phyloP scores from a whole-genome alignment of 768 basidiomycete genomes.

The Coprinopsis sp. region DNA sequence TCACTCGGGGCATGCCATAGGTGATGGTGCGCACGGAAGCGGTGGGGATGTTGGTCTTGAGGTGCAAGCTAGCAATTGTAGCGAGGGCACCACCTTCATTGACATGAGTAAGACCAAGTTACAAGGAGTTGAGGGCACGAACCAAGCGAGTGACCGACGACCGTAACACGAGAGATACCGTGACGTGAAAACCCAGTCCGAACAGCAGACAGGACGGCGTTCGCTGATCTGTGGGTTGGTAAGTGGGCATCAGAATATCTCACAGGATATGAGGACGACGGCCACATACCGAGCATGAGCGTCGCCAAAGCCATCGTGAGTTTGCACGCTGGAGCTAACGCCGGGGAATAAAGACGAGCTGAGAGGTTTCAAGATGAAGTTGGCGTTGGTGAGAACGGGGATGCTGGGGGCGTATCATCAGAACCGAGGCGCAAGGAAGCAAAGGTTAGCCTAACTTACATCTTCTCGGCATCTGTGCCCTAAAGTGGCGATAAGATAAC shows the following conservation, averaged over 20 bases:
- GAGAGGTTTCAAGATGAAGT: slow-evolving; percentile 36
- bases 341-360: slow-evolving; percentile 53
- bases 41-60: slow-evolving; percentile 43
- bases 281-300: slow-evolving; percentile 44
- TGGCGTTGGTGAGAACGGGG: slow-evolving; percentile 45
- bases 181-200: slow-evolving; percentile 9
- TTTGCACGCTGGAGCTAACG: slow-evolving; percentile 35
- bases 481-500: neutral
- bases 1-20: slow-evolving; percentile 47
- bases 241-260: neutral
- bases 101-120: slow-evolving; percentile 27
- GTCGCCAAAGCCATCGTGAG: slow-evolving; percentile 51
- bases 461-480: slow-evolving; percentile 14
- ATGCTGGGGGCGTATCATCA: slow-evolving; percentile 33
- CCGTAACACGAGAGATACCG: slow-evolving; percentile 28
- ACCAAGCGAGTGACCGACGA: slow-evolving; percentile 26
- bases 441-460: slow-evolving; percentile 7
- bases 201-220: slow-evolving; percentile 25
- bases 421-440: neutral
- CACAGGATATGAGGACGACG: neutral
- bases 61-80: slow-evolving; percentile 45
- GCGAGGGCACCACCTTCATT: slow-evolving; percentile 45
- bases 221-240: slow-evolving; percentile 41
- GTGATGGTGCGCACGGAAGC: slow-evolving; percentile 37
- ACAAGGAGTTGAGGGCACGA: neutral